Percentiles rank a stretch among this genome's conserved stretches.
These are phyloP conservation scores for Ustilago curta DNA, from an alignment of 1,284 basidiomycete species.

Conservation along the genomic window DNA sequence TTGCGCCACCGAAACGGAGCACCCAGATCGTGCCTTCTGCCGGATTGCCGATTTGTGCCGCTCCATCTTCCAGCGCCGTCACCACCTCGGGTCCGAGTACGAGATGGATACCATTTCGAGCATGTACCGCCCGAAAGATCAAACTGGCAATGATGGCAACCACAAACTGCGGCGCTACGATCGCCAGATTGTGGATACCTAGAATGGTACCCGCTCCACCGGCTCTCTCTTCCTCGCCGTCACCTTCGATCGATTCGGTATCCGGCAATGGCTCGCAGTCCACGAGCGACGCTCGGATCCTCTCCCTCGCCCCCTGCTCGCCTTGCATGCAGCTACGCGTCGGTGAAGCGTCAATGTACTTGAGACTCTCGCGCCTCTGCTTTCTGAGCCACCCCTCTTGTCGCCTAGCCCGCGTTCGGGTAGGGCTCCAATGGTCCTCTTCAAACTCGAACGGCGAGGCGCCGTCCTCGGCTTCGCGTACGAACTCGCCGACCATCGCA, in stretches of 20 bases:
- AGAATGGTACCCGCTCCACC: slow-evolving; percentile 86
- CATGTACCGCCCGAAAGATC: slow-evolving; percentile 77
- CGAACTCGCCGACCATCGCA: slow-evolving; percentile 66
- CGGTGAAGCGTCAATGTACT: slow-evolving; percentile 23
- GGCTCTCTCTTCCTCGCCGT: slow-evolving; percentile 62
- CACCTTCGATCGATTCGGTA: slow-evolving; percentile 4
- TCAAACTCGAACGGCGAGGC: slow-evolving; percentile 48
- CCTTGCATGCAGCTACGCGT: background rate
- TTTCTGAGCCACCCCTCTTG: slow-evolving; percentile 13
- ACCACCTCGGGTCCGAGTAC: slow-evolving; percentile 9
- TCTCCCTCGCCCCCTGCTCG: slow-evolving; percentile 24
- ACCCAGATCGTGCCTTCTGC: slow-evolving; percentile 82
- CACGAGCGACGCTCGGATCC: slow-evolving; percentile 42
- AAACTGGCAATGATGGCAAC: slow-evolving; percentile 87
- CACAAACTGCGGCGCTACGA: slow-evolving; percentile 53
- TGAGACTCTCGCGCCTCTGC: slow-evolving; percentile 21
- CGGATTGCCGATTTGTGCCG: slow-evolving; percentile 9
- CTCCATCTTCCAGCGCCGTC: background rate
- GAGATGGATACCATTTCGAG: slow-evolving; percentile 14
- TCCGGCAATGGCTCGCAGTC: slow-evolving; percentile 42
- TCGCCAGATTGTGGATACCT: slow-evolving; percentile 91
- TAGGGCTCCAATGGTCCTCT: slow-evolving; percentile 49
- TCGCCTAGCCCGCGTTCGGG: slow-evolving; percentile 17
- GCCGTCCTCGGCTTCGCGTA: slow-evolving; percentile 61
- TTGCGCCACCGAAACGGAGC: slow-evolving; percentile 85